Evolutionary conservation across 1,139 yeast genomes (phyloP).

Genomic region (Pichia sp.): DNA sequence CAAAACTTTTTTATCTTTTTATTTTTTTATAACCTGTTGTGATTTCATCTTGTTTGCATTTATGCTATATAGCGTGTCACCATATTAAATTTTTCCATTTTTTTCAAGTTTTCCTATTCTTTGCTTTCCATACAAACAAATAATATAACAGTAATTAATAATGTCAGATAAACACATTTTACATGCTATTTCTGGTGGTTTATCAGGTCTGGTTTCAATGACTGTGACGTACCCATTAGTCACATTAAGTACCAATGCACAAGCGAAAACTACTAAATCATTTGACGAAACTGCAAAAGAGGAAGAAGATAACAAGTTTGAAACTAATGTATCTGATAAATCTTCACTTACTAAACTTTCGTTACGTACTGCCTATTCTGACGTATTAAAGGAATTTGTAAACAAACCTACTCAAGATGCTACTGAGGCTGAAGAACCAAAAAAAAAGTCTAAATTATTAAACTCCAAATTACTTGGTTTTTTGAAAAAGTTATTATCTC

Average conservation of each 20-base stretch:
- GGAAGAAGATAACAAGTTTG: conserved; percentile 14
- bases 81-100: not conserved
- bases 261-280: conserved; percentile 40
- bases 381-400: conserved; percentile 2
- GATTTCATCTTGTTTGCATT: too few species aligned
- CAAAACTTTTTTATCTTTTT: too few species aligned
- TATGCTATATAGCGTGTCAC: too few species aligned
- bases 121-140: too few species aligned
- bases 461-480: not conserved
- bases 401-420: not conserved
- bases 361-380: conserved; percentile 1
- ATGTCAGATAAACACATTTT: conserved; percentile 39
- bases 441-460: not conserved
- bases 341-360: conserved; percentile 4
- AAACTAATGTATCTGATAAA: conserved; percentile 5
- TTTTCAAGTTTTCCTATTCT: too few species aligned
- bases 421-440: too few species aligned
- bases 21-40: too few species aligned
- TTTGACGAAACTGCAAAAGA: conserved; percentile 15
- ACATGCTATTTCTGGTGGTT: conserved; percentile 89
- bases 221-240: conserved; percentile 81
- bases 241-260: conserved; percentile 79
- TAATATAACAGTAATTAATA: too few species aligned
- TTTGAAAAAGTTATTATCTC: conserved; percentile 2
- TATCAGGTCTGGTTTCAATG: conserved; percentile 87